Percentiles rank a stretch among this genome's conserved stretches.
phyloP scores from a whole-genome alignment of 106 monocot species.

The Ottelia alismoides region DNA sequence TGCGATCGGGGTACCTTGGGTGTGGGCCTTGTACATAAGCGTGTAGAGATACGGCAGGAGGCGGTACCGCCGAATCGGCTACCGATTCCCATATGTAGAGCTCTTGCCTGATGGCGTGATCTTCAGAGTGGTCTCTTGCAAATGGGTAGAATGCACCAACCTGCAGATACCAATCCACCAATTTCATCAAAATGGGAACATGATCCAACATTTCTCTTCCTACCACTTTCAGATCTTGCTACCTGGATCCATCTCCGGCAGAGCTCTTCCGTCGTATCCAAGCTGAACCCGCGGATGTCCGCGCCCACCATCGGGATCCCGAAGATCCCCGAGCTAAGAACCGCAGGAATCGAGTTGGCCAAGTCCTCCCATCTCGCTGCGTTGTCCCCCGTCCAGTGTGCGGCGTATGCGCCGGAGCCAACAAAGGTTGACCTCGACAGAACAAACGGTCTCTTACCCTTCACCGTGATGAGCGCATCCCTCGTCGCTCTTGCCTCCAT shows the following conservation, averaged over 20 bases:
- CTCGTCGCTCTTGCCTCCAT: no score
- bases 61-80: conserved; percentile 44
- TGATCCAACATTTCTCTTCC: no score
- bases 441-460: no score
- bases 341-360: no score
- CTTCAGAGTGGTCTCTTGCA: conserved; percentile 45
- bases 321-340: conserved; percentile 57
- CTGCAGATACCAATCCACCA: conserved; percentile 1
- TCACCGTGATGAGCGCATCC: no score
- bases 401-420: no score
- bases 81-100: conserved; percentile 69
- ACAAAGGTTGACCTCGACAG: no score
- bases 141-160: conserved; percentile 88
- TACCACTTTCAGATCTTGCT: background rate
- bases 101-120: conserved; percentile 24
- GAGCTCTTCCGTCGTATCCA: conserved; percentile 33
- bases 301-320: conserved; percentile 82
- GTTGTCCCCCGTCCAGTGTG: no score
- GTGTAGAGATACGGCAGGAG: conserved; percentile 77
- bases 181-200: background rate
- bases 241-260: conserved; percentile 38
- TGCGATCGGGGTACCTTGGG: conserved; percentile 56
- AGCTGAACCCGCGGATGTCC: conserved; percentile 64
- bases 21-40: conserved; percentile 61
- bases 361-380: no score